Base-by-base conservation (phyloP, 176 grass and related monocot species). In the Sorghum bicolor region DNA sequence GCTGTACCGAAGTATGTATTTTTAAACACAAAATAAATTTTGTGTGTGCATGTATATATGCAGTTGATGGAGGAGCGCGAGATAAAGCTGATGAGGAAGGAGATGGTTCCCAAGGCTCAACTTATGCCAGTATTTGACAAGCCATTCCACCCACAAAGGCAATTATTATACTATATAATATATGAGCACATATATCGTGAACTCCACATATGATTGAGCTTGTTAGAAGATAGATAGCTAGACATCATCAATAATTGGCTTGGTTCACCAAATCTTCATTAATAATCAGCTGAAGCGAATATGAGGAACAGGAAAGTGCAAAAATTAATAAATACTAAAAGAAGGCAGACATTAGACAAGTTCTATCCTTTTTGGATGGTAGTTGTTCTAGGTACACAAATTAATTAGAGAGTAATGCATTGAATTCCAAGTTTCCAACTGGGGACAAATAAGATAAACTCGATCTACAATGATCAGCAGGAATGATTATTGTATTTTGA, bases 91-190 rank as follows among this genome's bases (percentile, higher is more conserved):
- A 94, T 93, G 95, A 90, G 95, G 86, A 98, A 94, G 72, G 95
- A 98, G 76, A 98, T 98, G 95, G 90, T 95, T 74, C 95, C 91
- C 10, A 98, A 98, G 83, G 95, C 92, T 8, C 95, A 98, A 85
- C 85, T 98, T 67, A 98, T 98, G 95, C 92, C 95, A 84, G 86
- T 84, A 37, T 98, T 95, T 76, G 90, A 98, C 83, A 98, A 88
- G 34, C 92, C 95, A 74, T 95, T 98, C 82, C 85, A 92, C 80
- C 95, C 91, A 70, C 87, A 95, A 73, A 91, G 95, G 95, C 91
- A 93, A 85, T 61, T 74, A 60, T 77, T 47, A 50, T 47, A 82
- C 41, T 39, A 22, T n/a, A 50, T 13, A 14, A 13, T 13, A 57
- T 57, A n/a, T 57, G 19, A 57, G 52, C 52, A 28, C 52, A 28